phyloP scores from a whole-genome alignment of 2,329 filamentous ascomycete species.

The Tolypocladium album region DNA sequence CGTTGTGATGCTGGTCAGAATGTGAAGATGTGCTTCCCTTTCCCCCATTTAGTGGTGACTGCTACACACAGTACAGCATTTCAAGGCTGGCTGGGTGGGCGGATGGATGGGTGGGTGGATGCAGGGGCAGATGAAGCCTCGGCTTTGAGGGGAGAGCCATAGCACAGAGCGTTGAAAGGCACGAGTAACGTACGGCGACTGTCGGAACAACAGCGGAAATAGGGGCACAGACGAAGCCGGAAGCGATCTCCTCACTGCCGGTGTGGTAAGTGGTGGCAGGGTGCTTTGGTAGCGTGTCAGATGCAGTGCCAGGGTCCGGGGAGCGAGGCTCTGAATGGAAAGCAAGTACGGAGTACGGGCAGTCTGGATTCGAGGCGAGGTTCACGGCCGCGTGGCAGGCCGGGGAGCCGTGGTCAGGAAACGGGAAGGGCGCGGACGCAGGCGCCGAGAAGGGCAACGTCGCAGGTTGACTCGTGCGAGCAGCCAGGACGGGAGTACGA shows the following conservation, averaged over 20 bases:
- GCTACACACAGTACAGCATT: not conserved
- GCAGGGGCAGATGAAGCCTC: not conserved
- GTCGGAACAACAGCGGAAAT: not conserved
- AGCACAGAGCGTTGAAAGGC: not conserved
- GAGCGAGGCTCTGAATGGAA: not conserved
- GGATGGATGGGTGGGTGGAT: not conserved
- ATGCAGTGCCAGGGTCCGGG: not conserved
- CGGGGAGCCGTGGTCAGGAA: not conserved
- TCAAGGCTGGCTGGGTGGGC: not conserved
- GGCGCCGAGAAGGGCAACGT: not conserved
- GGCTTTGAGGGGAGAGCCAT: not conserved
- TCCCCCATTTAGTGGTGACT: not conserved
- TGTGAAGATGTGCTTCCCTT: not conserved
- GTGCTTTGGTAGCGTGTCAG: not conserved
- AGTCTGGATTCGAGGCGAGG: not conserved
- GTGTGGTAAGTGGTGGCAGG: not conserved
- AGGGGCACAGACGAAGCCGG: not conserved
- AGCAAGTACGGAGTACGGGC: too few species aligned
- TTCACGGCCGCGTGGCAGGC: not conserved
- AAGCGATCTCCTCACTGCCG: not conserved
- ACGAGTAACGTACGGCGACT: not conserved
- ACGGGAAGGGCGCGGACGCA: not conserved
- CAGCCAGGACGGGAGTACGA: not conserved
- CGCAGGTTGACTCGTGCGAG: not conserved
- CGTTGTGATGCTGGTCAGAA: not conserved